Percentiles rank a stretch among this genome's conserved stretches.
Conservation (phyloP, 495 filamentous ascomycete species). For the Penicillium desertorum region DNA sequence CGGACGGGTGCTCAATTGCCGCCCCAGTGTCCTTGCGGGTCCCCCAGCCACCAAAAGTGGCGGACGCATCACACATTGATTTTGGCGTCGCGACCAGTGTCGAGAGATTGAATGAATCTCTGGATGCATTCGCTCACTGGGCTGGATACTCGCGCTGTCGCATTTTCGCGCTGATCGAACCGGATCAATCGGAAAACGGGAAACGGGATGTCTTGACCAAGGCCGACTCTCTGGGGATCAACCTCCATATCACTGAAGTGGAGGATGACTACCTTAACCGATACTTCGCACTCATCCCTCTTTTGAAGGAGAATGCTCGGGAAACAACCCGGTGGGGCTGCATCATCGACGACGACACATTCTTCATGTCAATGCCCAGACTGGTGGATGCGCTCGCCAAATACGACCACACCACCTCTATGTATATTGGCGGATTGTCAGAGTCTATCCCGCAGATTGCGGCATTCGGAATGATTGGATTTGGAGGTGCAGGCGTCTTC, state of each 20-base stretch:
- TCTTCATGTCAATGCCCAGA: constrained; percentile 54
- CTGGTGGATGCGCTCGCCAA: constrained; percentile 46
- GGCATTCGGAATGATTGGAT: constrained; percentile 53
- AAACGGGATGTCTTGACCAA: constrained; percentile 35
- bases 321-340: constrained; percentile 56
- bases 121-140: constrained; percentile 61
- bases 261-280: constrained; percentile 52
- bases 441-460: constrained; percentile 52
- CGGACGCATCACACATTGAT: constrained; percentile 54
- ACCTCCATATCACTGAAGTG: constrained; percentile 52
- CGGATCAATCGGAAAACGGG: constrained; percentile 35
- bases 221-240: constrained; percentile 47
- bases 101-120: constrained; percentile 54
- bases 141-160: constrained; percentile 54
- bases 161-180: constrained; percentile 55
- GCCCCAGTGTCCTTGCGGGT: constrained; percentile 38
- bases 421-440: constrained; percentile 59
- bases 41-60: constrained; percentile 29
- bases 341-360: constrained; percentile 71
- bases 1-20: constrained; percentile 38
- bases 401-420: constrained; percentile 47
- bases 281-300: constrained; percentile 59
- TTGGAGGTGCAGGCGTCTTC: constrained; percentile 62
- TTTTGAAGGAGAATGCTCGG: constrained; percentile 48
- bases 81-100: constrained; percentile 63